A percentile compares a stretch with the other conserved stretches of the same genome.
Evolutionary conservation across 164 flowering plant genomes (phyloP).

Genomic region (Hamamelis virginiana): DNA sequence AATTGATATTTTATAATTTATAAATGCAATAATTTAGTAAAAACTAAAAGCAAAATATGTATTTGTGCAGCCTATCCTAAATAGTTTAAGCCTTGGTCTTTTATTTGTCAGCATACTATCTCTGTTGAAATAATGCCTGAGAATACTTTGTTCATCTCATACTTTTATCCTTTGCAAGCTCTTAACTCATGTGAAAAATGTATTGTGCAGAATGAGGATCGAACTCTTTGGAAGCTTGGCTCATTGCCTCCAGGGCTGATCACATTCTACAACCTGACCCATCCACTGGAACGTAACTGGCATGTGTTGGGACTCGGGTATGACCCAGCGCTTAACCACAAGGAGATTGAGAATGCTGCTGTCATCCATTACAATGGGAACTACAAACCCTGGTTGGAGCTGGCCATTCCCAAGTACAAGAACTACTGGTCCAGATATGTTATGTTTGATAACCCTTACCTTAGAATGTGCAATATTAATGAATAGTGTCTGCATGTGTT

Average conservation of each 20-base stretch:
- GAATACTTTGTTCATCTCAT: background rate
- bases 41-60: background rate
- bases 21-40: background rate
- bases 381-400: conserved; percentile 95
- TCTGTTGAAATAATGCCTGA: background rate
- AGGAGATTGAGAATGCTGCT: conserved; percentile 82
- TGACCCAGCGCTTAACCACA: conserved; percentile 89
- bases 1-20: background rate
- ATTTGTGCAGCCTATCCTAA: background rate
- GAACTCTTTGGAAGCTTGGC: conserved; percentile 97
- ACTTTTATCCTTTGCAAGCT: background rate
- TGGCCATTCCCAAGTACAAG: conserved; percentile 82
- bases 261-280: conserved; percentile 89
- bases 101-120: background rate
- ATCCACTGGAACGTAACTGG: conserved; percentile 85
- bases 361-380: conserved; percentile 96
- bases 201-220: conserved; percentile 78
- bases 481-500: conserved; percentile 14
- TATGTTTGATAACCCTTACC: conserved; percentile 68
- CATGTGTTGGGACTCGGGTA: conserved; percentile 96
- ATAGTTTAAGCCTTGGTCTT: background rate
- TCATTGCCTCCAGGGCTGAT: conserved; percentile 94
- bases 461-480: conserved; percentile 60
- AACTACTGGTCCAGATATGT: conserved; percentile 83
- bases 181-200: background rate